phyloP scores from a whole-genome alignment of 371 early-diverging fungal genomes.

The Sporodiniella umbellata region DNA sequence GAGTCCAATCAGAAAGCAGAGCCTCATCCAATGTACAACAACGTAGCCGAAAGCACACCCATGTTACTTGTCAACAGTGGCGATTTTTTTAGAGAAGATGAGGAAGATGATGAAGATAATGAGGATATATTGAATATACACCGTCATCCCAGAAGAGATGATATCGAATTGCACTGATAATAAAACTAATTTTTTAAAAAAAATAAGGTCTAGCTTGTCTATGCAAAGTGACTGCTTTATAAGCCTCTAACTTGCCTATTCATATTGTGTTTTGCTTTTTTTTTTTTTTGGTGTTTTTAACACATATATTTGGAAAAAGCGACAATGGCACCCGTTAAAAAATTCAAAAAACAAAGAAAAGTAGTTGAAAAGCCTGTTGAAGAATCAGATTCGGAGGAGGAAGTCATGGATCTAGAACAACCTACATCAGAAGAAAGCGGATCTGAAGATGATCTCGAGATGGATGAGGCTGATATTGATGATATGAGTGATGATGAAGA shows the following conservation, averaged over 20 bases:
- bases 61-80: constrained; percentile 37
- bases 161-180: too few relatives aligned
- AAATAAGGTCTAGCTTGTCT: too few relatives aligned
- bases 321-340: neutral
- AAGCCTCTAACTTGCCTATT: neutral
- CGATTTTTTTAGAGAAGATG: constrained; percentile 8
- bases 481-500: constrained; percentile 10
- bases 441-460: constrained; percentile 14
- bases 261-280: neutral
- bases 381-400: constrained; percentile 11
- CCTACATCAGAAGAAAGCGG: neutral
- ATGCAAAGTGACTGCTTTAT: constrained; percentile 1
- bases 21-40: constrained; percentile 29
- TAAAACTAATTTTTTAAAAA: too few relatives aligned
- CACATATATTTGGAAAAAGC: too few relatives aligned
- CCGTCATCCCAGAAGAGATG: too few relatives aligned
- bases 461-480: constrained; percentile 13
- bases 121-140: neutral
- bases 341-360: constrained; percentile 2
- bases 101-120: constrained; percentile 5
- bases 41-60: constrained; percentile 49
- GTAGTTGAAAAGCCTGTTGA: constrained; percentile 4
- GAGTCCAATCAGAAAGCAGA: neutral
- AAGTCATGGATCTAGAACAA: constrained; percentile 7
- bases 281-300: too few relatives aligned